A percentile compares a stretch with the other conserved stretches of the same genome.
These are phyloP conservation scores for Xylariales sp. DNA, from an alignment of 2,329 filamentous ascomycete species.

Conservation along the genomic window DNA sequence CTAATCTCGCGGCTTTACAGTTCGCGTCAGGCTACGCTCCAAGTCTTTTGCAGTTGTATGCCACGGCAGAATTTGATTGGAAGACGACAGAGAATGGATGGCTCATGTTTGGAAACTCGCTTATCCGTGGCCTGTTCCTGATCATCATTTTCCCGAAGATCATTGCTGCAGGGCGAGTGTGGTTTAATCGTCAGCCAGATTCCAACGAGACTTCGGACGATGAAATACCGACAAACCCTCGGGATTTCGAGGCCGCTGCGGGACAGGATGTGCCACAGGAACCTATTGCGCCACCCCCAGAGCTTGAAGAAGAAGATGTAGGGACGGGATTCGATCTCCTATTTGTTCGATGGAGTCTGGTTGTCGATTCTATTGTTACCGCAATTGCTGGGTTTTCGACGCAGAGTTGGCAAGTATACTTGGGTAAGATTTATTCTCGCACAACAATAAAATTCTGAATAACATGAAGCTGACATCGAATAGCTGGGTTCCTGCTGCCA, in stretches of 20 bases:
- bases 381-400: slow-evolving; percentile 58
- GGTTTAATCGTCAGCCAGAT: slow-evolving; percentile 21
- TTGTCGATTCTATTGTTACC: slow-evolving; percentile 62
- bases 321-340: slow-evolving; percentile 55
- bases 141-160: slow-evolving; percentile 50
- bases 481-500: slow-evolving; percentile 59
- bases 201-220: slow-evolving; percentile 3
- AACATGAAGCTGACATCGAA: not conserved
- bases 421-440: slow-evolving; percentile 33
- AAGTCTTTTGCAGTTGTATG: slow-evolving; percentile 56
- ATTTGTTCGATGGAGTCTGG: slow-evolving; percentile 61
- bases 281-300: slow-evolving; percentile 14
- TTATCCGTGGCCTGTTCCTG: slow-evolving; percentile 51
- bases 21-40: slow-evolving; percentile 66
- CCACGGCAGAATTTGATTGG: slow-evolving; percentile 51
- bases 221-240: slow-evolving; percentile 16
- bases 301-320: slow-evolving; percentile 20
- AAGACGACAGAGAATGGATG: slow-evolving; percentile 51
- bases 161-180: slow-evolving; percentile 40
- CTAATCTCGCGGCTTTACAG: slow-evolving; percentile 14
- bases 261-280: slow-evolving; percentile 21
- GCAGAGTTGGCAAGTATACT: slow-evolving; percentile 63
- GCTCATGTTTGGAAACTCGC: slow-evolving; percentile 51
- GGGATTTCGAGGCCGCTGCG: slow-evolving; percentile 17
- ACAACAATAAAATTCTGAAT: not conserved